Evolutionary conservation across 2,329 filamentous ascomycete species (phyloP), one percentile per base, ranked within the genome.

Genomic region (Ophiostoma ips): DNA sequence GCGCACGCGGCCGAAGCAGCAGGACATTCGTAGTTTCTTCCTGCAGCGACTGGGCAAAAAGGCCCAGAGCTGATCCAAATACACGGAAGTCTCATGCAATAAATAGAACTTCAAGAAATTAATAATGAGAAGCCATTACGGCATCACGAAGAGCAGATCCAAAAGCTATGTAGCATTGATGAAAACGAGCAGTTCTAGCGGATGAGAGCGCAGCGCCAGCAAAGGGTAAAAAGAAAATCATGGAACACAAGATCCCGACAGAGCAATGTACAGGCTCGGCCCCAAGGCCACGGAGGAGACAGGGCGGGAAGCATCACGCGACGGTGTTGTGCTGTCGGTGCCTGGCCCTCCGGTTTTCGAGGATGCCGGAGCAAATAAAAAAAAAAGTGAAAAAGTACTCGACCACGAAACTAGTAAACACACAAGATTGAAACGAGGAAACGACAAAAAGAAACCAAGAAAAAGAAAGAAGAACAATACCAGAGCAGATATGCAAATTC

Each of bases 21-120:
- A 50, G 30, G 55, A 57, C 40, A 57, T 58, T 8, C 54, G 52
- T 35, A 53, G 50, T 7, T 55, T 57, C 46, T 57, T 58, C 9
- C 10, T 48, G 33, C 40, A 43, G 5, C 13, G 40, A 6, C 40
- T 43, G 8, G 41, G 50, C 16, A 53, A 51, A 6, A 50, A 49
- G 35, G 31, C 19, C 24, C 21, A 41, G 15, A 10, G 5, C 6
- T 19, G 38, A 13, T n/a, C 24, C 24, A 5, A n/a, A n/a, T 40
- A 24, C 15, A 18, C 36, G 2, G 13, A 10, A 18, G 36, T 19
- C 8, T 8, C 24, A 28, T 28, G 44, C 10, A 8, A 36, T 28
- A 28, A 41, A 10, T 15, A 40, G 34, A 24, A 24, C 11, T n/a
- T n/a, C n/a, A n/a, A n/a, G 19, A 40, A 15, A 40, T 40, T 24